These are phyloP conservation scores for Lasiosphaeris hirsuta DNA, from an alignment of 495 filamentous ascomycete species.

Conservation along the genomic window DNA sequence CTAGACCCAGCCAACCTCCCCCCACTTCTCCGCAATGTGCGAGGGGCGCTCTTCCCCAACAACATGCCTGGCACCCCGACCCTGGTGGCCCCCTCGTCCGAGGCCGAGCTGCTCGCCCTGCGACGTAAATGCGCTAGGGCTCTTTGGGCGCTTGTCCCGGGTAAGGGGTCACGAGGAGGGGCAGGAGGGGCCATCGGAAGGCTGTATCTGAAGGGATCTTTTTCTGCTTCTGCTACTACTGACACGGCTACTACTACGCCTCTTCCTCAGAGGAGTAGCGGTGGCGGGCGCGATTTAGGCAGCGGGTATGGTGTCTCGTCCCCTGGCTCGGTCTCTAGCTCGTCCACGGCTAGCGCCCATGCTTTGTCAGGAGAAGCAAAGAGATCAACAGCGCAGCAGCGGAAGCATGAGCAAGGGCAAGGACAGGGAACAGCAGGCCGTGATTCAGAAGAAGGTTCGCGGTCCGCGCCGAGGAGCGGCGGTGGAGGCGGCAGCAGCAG, in stretches of 20 bases:
- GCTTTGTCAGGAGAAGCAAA: not conserved
- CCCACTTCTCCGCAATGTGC: constrained; percentile 65
- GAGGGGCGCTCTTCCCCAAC: constrained; percentile 75
- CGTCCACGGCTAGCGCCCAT: not conserved
- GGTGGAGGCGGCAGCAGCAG: not conserved
- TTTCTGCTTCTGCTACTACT: constrained; percentile 5
- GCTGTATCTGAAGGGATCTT: constrained; percentile 47
- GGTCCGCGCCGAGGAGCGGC: constrained; percentile 7
- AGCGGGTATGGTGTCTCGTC: not conserved
- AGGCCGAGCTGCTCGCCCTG: constrained; percentile 45
- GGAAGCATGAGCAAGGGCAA: constrained; percentile 5
- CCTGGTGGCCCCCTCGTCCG: constrained; percentile 44
- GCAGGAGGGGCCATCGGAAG: constrained; percentile 34
- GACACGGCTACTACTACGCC: not conserved
- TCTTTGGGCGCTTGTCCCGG: constrained; percentile 50
- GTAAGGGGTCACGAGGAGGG: too few species aligned
- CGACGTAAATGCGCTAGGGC: constrained; percentile 52
- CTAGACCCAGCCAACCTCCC: constrained; percentile 67
- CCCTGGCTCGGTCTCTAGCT: not conserved
- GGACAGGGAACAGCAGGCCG: not conserved
- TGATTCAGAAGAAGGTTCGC: not conserved
- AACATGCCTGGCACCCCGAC: constrained; percentile 55
- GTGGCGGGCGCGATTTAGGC: not conserved
- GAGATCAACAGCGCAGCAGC: constrained; percentile 8
- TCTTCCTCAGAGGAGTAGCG: not conserved